These are phyloP conservation scores for Aphanomyces astaci DNA, from an alignment of 352 stramenopile species.

Conservation along the genomic window DNA sequence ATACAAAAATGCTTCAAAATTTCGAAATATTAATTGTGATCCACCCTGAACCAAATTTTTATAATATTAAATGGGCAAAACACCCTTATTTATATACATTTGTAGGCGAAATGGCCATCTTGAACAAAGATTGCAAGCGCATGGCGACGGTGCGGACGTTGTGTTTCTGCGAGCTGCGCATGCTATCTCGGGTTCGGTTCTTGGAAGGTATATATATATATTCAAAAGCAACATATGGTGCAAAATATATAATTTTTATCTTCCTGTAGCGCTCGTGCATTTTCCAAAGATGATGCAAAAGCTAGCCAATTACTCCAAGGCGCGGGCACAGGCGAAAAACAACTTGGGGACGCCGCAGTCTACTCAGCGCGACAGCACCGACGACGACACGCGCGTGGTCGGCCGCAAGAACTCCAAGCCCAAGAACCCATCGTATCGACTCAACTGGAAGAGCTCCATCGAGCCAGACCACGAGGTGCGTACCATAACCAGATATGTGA, in stretches of 20 bases:
- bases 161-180: constrained; percentile 64
- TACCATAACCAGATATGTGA: neutral
- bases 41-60: too few relatives aligned
- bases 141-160: constrained; percentile 60
- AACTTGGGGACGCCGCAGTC: neutral
- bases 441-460: constrained; percentile 15
- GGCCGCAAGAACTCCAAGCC: constrained; percentile 1
- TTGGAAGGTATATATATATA: constrained; percentile 41
- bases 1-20: too few relatives aligned
- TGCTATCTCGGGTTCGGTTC: constrained; percentile 55
- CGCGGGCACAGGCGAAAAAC: constrained; percentile 2
- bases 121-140: constrained; percentile 48
- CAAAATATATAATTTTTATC: too few relatives aligned
- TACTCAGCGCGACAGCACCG: neutral
- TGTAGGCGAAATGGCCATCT: constrained; percentile 53
- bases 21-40: too few relatives aligned
- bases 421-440: constrained; percentile 10
- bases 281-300: constrained; percentile 24
- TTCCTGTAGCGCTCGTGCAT: constrained; percentile 20
- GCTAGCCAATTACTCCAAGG: constrained; percentile 21
- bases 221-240: too few relatives aligned
- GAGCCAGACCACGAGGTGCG: neutral
- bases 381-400: neutral
- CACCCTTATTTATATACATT: neutral
- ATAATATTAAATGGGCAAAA: too few relatives aligned